These are phyloP conservation scores for Talaromyces thailandensis DNA, from an alignment of 495 filamentous ascomycete species.

Conservation along the genomic window DNA sequence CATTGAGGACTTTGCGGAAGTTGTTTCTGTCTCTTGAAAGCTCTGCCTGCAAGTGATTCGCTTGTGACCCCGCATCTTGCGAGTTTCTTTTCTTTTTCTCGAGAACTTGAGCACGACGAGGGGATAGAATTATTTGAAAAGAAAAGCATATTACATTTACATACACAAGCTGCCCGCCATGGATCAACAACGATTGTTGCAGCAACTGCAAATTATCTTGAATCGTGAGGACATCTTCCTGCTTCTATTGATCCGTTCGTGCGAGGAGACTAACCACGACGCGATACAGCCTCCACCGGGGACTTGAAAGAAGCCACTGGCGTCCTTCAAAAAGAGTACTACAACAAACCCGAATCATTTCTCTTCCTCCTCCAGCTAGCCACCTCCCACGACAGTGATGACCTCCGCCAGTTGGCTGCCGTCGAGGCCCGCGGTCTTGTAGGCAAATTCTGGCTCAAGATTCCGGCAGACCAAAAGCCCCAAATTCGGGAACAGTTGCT, in stretches of 20 bases:
- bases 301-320: constrained; percentile 83
- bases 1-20: not conserved
- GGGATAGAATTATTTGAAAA: not conserved
- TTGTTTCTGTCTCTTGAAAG: not conserved
- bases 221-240: constrained; percentile 48
- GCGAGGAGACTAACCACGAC: constrained; percentile 8
- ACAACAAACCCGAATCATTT: constrained; percentile 73
- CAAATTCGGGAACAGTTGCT: constrained; percentile 74
- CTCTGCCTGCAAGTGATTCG: not conserved
- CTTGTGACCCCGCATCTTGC: constrained; percentile 5
- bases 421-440: constrained; percentile 79
- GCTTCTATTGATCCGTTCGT: not conserved
- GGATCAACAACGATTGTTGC: constrained; percentile 66
- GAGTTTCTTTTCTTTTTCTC: not conserved
- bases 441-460: constrained; percentile 70
- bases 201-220: constrained; percentile 66
- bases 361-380: constrained; percentile 78
- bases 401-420: constrained; percentile 79
- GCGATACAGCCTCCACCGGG: constrained; percentile 29
- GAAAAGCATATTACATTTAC: not conserved
- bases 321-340: constrained; percentile 83
- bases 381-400: constrained; percentile 57
- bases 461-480: constrained; percentile 58
- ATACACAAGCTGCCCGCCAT: constrained; percentile 26
- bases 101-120: not conserved